phyloP scores from a whole-genome alignment of 2,329 filamentous ascomycete genomes.

The Ilyonectria destructans region DNA sequence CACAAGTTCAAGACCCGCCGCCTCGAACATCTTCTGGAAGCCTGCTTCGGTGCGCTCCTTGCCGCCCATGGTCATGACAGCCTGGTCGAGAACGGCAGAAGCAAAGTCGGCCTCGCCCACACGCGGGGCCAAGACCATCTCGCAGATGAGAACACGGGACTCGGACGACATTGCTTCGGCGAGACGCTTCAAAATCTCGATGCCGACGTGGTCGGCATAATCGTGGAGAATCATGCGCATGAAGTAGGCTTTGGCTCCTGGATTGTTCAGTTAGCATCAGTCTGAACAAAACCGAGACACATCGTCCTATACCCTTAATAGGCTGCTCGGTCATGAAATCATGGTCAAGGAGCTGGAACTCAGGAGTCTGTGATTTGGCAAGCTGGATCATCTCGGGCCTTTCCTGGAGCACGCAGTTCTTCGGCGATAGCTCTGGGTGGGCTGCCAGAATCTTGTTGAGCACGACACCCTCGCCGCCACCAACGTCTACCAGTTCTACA shows the following conservation, averaged over 20 bases:
- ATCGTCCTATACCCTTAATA: slow-evolving; percentile 44
- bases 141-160: slow-evolving; percentile 53
- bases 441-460: slow-evolving; percentile 51
- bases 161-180: slow-evolving; percentile 49
- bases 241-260: slow-evolving; percentile 56
- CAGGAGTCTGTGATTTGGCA: slow-evolving; percentile 38
- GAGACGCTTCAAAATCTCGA: slow-evolving; percentile 49
- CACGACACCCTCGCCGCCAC: slow-evolving; percentile 51
- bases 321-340: slow-evolving; percentile 53
- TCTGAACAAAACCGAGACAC: neutral
- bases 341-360: slow-evolving; percentile 45
- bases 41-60: slow-evolving; percentile 52
- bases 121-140: slow-evolving; percentile 52
- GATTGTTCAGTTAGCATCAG: neutral
- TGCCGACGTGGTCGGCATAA: slow-evolving; percentile 49
- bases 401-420: slow-evolving; percentile 49
- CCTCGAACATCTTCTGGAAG: slow-evolving; percentile 50
- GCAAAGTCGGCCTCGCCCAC: slow-evolving; percentile 52
- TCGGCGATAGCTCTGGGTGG: slow-evolving; percentile 46
- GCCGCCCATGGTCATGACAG: slow-evolving; percentile 55
- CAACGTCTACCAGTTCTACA: slow-evolving; percentile 52
- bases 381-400: slow-evolving; percentile 48
- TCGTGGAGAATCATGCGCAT: slow-evolving; percentile 56
- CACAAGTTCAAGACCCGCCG: slow-evolving; percentile 51
- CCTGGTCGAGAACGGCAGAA: slow-evolving; percentile 52